These are phyloP conservation scores for Porodaedalea pini DNA, from an alignment of 1,284 basidiomycete genomes.

Conservation along the genomic window DNA sequence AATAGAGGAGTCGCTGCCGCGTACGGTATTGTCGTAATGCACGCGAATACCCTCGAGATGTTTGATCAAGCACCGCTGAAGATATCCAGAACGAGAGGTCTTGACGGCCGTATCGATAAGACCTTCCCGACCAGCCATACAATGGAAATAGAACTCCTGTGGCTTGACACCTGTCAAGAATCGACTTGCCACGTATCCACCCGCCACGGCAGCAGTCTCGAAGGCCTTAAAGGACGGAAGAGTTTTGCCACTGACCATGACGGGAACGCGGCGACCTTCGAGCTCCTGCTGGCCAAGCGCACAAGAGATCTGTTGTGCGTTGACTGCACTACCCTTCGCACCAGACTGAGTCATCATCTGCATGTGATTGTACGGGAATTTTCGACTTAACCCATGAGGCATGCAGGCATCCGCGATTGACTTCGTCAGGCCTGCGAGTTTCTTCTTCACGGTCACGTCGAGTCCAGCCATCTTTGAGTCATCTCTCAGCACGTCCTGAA, in stretches of 20 bases:
- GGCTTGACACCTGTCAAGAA: conserved; percentile 99
- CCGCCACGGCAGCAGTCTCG: conserved; percentile 95
- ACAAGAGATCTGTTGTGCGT: conserved; percentile 97
- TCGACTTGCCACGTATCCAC: conserved; percentile 99
- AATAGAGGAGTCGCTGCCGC: conserved; percentile 89
- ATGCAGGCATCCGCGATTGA: conserved; percentile 89
- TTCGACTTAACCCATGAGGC: conserved; percentile 84
- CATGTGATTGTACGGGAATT: conserved; percentile 99
- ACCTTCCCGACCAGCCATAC: conserved; percentile 99
- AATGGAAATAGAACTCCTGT: conserved; percentile 99
- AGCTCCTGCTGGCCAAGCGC: conserved; percentile 96
- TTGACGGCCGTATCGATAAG: conserved; percentile 99
- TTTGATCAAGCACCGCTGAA: conserved; percentile 98
- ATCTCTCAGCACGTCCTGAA: conserved; percentile 95
- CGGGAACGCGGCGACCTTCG: conserved; percentile 96
- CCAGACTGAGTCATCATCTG: conserved; percentile 99
- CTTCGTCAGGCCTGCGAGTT: conserved; percentile 81
- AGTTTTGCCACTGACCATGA: conserved; percentile 99
- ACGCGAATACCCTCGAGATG: conserved; percentile 95
- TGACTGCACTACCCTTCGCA: conserved; percentile 97
- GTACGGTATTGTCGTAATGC: conserved; percentile 98
- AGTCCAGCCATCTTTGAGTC: conserved; percentile 97
- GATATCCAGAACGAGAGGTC: conserved; percentile 96
- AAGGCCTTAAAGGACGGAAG: conserved; percentile 96
- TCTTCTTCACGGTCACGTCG: conserved; percentile 88